Percentiles rank a stretch among this genome's conserved stretches.
These are phyloP conservation scores for Kingdonia uniflora DNA, from an alignment of 164 flowering plant species.

Conservation along the genomic window DNA sequence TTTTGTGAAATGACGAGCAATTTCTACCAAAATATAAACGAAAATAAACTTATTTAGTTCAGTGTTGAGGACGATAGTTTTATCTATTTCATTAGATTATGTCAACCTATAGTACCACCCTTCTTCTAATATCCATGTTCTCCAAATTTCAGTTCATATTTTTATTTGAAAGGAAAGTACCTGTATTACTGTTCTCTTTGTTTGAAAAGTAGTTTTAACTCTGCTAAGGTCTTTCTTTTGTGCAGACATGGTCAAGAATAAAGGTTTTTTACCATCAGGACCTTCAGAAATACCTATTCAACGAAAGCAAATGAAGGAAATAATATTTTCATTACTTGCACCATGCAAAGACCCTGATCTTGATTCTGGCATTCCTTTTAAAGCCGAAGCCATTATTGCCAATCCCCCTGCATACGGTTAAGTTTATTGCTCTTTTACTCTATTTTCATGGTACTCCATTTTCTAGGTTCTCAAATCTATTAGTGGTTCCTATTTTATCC, in stretches of 20 bases:
- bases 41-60: no score
- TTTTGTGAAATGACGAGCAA: no score
- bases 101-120: no score
- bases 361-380: conserved; percentile 79
- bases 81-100: no score
- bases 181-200: not conserved
- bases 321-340: conserved; percentile 73
- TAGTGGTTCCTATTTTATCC: no score
- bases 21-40: no score
- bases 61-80: no score
- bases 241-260: conserved; percentile 98
- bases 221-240: conserved; percentile 3
- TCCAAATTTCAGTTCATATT: no score
- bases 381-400: conserved; percentile 95
- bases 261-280: conserved; percentile 97
- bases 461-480: no score
- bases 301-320: conserved; percentile 87
- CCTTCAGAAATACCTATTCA: conserved; percentile 97
- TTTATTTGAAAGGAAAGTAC: no score
- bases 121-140: no score
- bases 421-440: conserved; percentile 9
- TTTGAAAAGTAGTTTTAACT: not conserved
- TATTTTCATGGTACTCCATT: not conserved
- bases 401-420: conserved; percentile 99
- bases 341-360: conserved; percentile 86